A percentile compares a stretch with the other conserved stretches of the same genome.
Evolutionary conservation across 2,329 filamentous ascomycete genomes (phyloP).

Genomic region (Hymenotorrendiella dingleyae): DNA sequence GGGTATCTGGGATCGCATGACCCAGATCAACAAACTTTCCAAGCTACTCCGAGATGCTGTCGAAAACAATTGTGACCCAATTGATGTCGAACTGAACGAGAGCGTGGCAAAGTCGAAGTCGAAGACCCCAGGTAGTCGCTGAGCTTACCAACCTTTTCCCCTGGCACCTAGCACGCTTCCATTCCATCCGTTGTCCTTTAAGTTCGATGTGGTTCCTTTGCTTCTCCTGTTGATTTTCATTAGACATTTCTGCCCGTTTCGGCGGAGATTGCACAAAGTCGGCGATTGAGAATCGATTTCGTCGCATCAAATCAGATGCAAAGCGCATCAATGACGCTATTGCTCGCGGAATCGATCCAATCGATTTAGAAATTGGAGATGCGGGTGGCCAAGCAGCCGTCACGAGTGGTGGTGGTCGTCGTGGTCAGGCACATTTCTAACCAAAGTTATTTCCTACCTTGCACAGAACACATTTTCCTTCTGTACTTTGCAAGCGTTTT

Average conservation of each 20-base stretch:
- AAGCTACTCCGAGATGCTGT: constrained; percentile 17
- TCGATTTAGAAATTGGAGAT: constrained; percentile 26
- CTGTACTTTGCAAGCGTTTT: too few relatives aligned
- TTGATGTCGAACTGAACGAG: constrained; percentile 14
- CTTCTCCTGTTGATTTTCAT: constrained; percentile 16
- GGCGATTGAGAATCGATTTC: constrained; percentile 35
- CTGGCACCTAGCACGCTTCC: constrained; percentile 4
- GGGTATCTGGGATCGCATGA: constrained; percentile 2
- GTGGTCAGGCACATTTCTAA: constrained; percentile 8
- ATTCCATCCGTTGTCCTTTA: neutral
- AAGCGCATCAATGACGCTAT: constrained; percentile 32
- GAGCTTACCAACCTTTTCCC: neutral
- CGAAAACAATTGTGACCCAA: constrained; percentile 18
- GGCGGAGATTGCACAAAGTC: constrained; percentile 32
- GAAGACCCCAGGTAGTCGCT: constrained; percentile 15
- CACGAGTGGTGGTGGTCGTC: constrained; percentile 5
- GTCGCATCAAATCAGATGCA: constrained; percentile 35
- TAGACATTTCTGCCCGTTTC: constrained; percentile 22
- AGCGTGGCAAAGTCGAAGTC: constrained; percentile 1
- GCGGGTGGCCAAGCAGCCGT: constrained; percentile 5
- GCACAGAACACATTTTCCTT: too few relatives aligned
- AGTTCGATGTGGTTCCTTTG: constrained; percentile 1
- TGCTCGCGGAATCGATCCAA: constrained; percentile 31
- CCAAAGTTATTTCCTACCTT: too few relatives aligned
- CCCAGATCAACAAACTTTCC: constrained; percentile 9